Percentiles rank a stretch among this genome's conserved stretches.
Evolutionary conservation across 306 rosid species (phyloP).

Genomic region (Vigna angularis): DNA sequence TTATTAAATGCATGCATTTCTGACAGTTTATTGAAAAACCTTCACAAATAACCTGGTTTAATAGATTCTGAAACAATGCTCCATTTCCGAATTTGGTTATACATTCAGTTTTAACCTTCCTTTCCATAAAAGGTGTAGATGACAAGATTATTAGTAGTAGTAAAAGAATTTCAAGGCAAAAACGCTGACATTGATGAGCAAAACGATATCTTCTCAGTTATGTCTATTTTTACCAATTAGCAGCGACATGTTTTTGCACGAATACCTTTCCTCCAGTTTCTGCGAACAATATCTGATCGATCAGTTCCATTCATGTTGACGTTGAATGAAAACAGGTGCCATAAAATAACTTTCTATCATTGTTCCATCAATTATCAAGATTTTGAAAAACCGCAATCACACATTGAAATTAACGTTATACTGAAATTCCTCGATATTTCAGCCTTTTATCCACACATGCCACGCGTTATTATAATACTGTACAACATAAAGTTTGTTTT

Average conservation of each 20-base stretch:
- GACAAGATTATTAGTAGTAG: background rate
- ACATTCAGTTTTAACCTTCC: background rate
- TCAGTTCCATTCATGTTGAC: slow-evolving; percentile 34
- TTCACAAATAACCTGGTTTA: background rate
- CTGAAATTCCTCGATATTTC: slow-evolving; percentile 26
- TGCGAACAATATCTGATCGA: slow-evolving; percentile 20
- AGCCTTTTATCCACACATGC: slow-evolving; percentile 32
- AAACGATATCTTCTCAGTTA: slow-evolving; percentile 9
- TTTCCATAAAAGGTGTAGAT: background rate
- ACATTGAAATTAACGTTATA: slow-evolving; percentile 24
- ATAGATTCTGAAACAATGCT: background rate
- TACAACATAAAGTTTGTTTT: slow-evolving; percentile 30
- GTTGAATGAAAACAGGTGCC: slow-evolving; percentile 35
- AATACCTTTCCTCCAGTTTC: background rate
- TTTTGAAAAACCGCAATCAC: slow-evolving; percentile 30
- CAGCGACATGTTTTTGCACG: slow-evolving; percentile 23
- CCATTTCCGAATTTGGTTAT: background rate
- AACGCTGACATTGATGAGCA: slow-evolving; percentile 22
- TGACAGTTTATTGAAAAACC: background rate
- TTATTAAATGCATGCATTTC: background rate
- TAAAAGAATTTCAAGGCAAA: background rate
- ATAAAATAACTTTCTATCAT: slow-evolving; percentile 29
- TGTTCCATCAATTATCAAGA: slow-evolving; percentile 33
- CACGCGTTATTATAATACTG: slow-evolving; percentile 5
- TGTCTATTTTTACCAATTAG: slow-evolving; percentile 31